Evolutionary conservation across 768 basidiomycete species (phyloP), one percentile per base, ranked within the genome.

Genomic region (Cystofilobasidium ferigula): DNA sequence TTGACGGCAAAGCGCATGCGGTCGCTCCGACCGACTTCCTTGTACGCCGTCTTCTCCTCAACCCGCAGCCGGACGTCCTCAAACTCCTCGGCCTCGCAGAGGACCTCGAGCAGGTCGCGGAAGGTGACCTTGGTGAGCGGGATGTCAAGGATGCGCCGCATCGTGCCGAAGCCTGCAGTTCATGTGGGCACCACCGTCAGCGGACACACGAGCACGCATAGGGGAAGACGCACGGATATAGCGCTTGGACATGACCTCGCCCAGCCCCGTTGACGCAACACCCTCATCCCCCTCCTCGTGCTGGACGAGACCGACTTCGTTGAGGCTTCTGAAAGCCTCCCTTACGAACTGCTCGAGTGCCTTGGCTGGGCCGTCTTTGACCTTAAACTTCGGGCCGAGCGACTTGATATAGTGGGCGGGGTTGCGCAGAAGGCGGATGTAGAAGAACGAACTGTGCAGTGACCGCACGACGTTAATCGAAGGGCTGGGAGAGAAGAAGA

Each of bases 401-500:
- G 62, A 57, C n/a, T 65, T 67, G 22, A 51, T 79, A 72, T 98
- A 99, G 72, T 86, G 81, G 12, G 73, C 72, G 0, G 92, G 89
- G 72, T 99, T 97, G 74, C 85, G 84, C 70, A 84, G 82, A 64
- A 99, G 84, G 26, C 95, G 82, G 61, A 86, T 86, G 72, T 82
- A 94, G 18, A 99, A 77, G 76, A 97, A 99, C 0, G 93, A 88
- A 62, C 81, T 83, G 59, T 3, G 36, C 1, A 26, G 20, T 16
- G n/a, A 36, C 16, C 24, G 16, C 18, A 8, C 1, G 35, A 34
- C 9, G 20, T 24, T 14, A 26, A n/a, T 24, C 51, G 40, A 8
- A 47, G 51, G 16, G 20, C 24, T 30, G 10, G 16, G 24, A 24
- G n/a, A 32, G 36, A 45, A 22, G 16, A 2, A 38, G 30, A 32